Conservation (phyloP, 2,329 filamentous ascomycete species). For the Paecilomyces dactylethromorphus region DNA sequence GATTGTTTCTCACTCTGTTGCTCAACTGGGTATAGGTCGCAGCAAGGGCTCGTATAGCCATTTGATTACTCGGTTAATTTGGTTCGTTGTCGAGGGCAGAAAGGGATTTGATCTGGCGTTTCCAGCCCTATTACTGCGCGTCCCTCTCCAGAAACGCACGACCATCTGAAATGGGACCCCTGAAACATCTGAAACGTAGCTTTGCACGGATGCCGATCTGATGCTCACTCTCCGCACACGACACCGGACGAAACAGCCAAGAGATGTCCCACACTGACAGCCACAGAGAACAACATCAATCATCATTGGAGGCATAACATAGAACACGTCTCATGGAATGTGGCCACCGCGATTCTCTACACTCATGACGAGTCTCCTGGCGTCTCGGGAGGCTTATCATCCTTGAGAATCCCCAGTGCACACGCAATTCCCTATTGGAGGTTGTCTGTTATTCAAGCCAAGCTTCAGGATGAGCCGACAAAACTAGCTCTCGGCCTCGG, state of each 20-base stretch:
- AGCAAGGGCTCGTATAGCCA: not conserved
- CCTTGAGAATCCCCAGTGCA: not conserved
- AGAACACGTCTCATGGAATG: not conserved
- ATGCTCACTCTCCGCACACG: not conserved
- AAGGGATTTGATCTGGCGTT: not conserved
- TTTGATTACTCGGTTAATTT: not conserved
- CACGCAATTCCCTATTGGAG: not conserved
- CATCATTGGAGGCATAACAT: not conserved
- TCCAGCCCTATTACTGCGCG: not conserved
- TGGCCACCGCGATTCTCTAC: not conserved
- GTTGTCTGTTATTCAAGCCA: not conserved
- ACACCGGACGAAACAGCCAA: not conserved
- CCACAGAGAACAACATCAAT: not conserved
- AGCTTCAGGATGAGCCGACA: not conserved
- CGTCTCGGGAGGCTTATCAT: not conserved
- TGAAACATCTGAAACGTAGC: slow-evolving; percentile 3
- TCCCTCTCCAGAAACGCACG: not conserved
- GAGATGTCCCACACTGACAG: not conserved
- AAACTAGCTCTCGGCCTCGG: not conserved
- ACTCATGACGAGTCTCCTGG: not conserved
- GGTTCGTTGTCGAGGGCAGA: not conserved
- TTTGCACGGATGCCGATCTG: not conserved
- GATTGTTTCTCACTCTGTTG: not conserved
- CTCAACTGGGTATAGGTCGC: not conserved
- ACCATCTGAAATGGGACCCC: not conserved